Evolutionary conservation across 2,329 filamentous ascomycete species (phyloP), one percentile per base, ranked within the genome.

Genomic region (Hypoxylon rubiginosum): DNA sequence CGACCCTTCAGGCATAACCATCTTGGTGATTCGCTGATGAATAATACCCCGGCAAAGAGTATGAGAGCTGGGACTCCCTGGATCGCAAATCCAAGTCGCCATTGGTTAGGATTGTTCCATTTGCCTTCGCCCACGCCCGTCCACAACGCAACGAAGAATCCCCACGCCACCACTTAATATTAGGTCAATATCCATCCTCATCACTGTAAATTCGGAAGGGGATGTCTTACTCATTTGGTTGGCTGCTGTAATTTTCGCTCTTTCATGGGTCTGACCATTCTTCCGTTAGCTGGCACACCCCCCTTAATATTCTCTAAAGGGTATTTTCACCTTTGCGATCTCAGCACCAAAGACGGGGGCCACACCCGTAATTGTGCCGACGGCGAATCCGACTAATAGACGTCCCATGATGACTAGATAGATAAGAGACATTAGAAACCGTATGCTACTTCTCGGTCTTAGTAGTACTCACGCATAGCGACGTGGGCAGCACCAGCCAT

Each of bases 401-500:
- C 79, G 78, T 0, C 79, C 79, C 1, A 79, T 64, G 21, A 81
- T 80, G 0, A 81, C 79, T 80, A 17, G 26, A 13, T 0, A 4
- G 39, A 73, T 6, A 58, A 4, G 39, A 73, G 8, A 58, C 57
- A 7, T 0, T 15, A 32, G 43, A 11, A 19, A 11, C 41, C 4
- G 15, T 55, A 17, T 3, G 15, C 11, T 15, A 13, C 11, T 17
- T 11, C 8, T 13, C 17, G 1, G 1, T 1, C 6, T 32, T 26
- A 4, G 17, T 32, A 28, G 39, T n/a, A 72, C 77, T 71, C 59
- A 80, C 79, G 74, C 79, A 81, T 81, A 0, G 76, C 75, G 53
- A 81, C 79, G 24, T 81, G 79, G 0, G 75, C 78, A 0, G 79
- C 79, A 0, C 78, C 79, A n/a, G 79, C 76, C 79, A 81, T 81